A percentile compares a stretch with the other conserved stretches of the same genome.
Evolutionary conservation across 1,284 basidiomycete genomes (phyloP).

Genomic region (Xerocomus minutiporus): DNA sequence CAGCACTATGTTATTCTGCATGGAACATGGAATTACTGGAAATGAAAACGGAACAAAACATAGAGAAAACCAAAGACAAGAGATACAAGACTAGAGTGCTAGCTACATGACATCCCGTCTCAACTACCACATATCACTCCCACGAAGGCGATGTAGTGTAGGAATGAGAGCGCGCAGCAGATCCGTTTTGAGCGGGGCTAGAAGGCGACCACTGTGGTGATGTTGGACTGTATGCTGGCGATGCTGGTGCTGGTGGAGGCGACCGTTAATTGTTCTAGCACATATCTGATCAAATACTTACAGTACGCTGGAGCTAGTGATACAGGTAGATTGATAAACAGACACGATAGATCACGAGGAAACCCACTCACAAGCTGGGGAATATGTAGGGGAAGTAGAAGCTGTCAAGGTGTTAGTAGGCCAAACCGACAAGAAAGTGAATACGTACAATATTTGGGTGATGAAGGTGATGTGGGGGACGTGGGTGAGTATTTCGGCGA

Average conservation of each 20-base stretch:
- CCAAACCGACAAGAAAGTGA: not conserved
- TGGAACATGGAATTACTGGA: slow-evolving; percentile 30
- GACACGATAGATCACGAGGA: not conserved
- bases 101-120: slow-evolving; percentile 22
- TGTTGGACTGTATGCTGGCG: slow-evolving; percentile 78
- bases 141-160: slow-evolving; percentile 57
- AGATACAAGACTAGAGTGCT: slow-evolving; percentile 25
- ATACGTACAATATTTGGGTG: slow-evolving; percentile 80
- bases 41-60: slow-evolving; percentile 4
- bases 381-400: slow-evolving; percentile 80
- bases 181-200: slow-evolving; percentile 63
- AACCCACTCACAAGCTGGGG: slow-evolving; percentile 66
- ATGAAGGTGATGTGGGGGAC: slow-evolving; percentile 77
- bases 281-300: slow-evolving; percentile 37
- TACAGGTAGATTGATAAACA: slow-evolving; percentile 21
- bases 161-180: slow-evolving; percentile 36
- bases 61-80: slow-evolving; percentile 11
- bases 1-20: slow-evolving; percentile 24
- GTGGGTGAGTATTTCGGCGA: slow-evolving; percentile 85
- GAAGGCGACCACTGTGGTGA: slow-evolving; percentile 79
- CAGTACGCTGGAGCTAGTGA: slow-evolving; percentile 64
- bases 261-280: slow-evolving; percentile 11
- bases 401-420: slow-evolving; percentile 40
- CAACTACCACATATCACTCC: slow-evolving; percentile 35
- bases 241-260: slow-evolving; percentile 60